Evolutionary conservation across 2,329 filamentous ascomycete species (phyloP), one percentile per base, ranked within the genome.

Genomic region (Ceratocystis papillata): DNA sequence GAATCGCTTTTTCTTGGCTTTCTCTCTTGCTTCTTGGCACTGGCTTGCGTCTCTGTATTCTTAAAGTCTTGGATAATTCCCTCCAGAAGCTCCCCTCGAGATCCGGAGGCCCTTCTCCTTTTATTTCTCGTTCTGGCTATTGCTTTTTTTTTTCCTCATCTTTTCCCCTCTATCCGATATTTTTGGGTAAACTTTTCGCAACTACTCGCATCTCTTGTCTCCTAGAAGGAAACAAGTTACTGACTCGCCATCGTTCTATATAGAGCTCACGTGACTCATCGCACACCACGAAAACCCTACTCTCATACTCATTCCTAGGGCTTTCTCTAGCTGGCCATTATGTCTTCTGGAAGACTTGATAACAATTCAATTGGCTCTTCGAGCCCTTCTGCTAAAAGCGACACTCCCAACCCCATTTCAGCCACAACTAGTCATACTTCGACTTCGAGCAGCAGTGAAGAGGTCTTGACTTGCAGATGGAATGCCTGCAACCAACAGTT

Each of bases 381-480:
- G 17, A 79, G 76, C 72, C 76, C 76, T 57, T 77, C 79, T 61
- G 81, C 81, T 68, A 82, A 80, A 72, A 79, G 78, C 57, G 79
- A 77, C 65, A 83, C 81, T 1, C 80, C 81, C 2, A 80, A 79
- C 1, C 79, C 81, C 1, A 78, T 79, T 1, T 79, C 78, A 25
- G 74, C 77, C n/a, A 75, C 79, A 6, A 65, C 63, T 28, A 79
- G 78, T 57, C 78, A 77, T 66, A 76, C 76, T 5, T 77, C 79
- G 44, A 67, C 69, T 44, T 65, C 67, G 5, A 60, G 50, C 44
- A 66, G 62, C 59, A 79, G 82, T 46, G 79, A 83, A 41, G 83
- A 85, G 69, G 82, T 80, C 71, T 79, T 86, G 44, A 78, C 79
- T 65, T 86, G 83, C 74, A 81, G 82, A 70, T 86, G 83, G 83